phyloP scores from a whole-genome alignment of 495 filamentous ascomycete species.

The Penicillium diatomitis region DNA sequence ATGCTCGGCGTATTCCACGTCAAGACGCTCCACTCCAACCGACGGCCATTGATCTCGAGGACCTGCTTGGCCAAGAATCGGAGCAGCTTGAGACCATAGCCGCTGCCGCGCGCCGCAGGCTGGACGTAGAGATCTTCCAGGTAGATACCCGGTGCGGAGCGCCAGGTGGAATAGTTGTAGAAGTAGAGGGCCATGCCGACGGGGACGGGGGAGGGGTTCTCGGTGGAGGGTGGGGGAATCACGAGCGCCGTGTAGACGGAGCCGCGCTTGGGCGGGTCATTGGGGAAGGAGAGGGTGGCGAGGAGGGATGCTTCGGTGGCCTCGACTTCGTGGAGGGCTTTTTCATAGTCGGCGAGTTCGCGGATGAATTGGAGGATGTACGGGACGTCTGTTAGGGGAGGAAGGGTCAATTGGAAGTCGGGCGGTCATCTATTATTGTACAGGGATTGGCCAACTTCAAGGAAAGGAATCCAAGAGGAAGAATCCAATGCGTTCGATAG shows the following conservation, averaged over 20 bases:
- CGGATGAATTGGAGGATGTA: constrained; percentile 74
- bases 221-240: constrained; percentile 22
- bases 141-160: constrained; percentile 76
- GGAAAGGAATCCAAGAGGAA: too few species aligned
- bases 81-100: constrained; percentile 72
- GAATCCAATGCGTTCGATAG: too few species aligned
- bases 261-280: constrained; percentile 28
- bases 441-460: too few species aligned
- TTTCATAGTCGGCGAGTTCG: constrained; percentile 85
- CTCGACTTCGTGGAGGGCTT: constrained; percentile 55
- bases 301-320: constrained; percentile 69
- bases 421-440: too few species aligned
- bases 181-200: constrained; percentile 61
- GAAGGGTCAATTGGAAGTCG: too few species aligned
- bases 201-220: constrained; percentile 22
- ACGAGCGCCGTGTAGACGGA: constrained; percentile 37
- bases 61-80: constrained; percentile 70
- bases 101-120: constrained; percentile 56
- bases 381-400: constrained; percentile 54
- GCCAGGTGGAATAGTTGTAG: constrained; percentile 78
- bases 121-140: constrained; percentile 89
- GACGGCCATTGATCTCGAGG: constrained; percentile 52
- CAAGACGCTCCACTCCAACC: constrained; percentile 89
- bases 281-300: constrained; percentile 68
- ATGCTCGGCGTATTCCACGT: constrained; percentile 86